phyloP scores from a whole-genome alignment of 108 stramenopile genomes.

The Asterionellopsis glacialis region DNA sequence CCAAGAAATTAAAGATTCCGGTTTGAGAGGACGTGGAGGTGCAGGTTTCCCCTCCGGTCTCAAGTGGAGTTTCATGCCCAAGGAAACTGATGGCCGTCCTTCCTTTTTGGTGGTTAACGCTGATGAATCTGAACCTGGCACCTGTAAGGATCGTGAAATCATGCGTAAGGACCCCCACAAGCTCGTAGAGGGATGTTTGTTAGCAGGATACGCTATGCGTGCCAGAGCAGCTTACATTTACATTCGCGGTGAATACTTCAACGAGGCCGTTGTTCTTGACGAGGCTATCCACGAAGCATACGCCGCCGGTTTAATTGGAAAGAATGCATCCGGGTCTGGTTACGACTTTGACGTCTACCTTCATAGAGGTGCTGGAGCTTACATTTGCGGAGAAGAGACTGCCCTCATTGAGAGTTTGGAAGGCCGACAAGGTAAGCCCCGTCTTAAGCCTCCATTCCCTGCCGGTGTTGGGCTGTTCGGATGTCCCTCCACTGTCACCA shows the following conservation, averaged over 20 bases:
- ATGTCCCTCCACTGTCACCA: constrained; percentile 99
- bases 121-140: constrained; percentile 99
- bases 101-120: constrained; percentile 99
- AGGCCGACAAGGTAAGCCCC: constrained; percentile 94
- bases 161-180: constrained; percentile 99
- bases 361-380: constrained; percentile 99
- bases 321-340: constrained; percentile 96
- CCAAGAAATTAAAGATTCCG: constrained; percentile 98
- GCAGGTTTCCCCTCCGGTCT: constrained; percentile 98
- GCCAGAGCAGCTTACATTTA: constrained; percentile 99
- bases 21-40: constrained; percentile 98
- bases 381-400: constrained; percentile 99
- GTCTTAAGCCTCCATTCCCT: constrained; percentile 99
- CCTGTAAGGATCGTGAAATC: constrained; percentile 99
- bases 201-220: constrained; percentile 99
- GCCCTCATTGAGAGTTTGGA: constrained; percentile 98
- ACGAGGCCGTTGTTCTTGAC: constrained; percentile 98
- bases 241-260: constrained; percentile 99
- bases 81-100: constrained; percentile 97
- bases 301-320: constrained; percentile 91
- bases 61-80: constrained; percentile 99
- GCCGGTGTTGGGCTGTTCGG: constrained; percentile 98
- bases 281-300: constrained; percentile 99
- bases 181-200: constrained; percentile 97
- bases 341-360: constrained; percentile 99